Evolutionary conservation across 2,329 filamentous ascomycete species (phyloP).

Genomic region (Metarhizium guizhouense): DNA sequence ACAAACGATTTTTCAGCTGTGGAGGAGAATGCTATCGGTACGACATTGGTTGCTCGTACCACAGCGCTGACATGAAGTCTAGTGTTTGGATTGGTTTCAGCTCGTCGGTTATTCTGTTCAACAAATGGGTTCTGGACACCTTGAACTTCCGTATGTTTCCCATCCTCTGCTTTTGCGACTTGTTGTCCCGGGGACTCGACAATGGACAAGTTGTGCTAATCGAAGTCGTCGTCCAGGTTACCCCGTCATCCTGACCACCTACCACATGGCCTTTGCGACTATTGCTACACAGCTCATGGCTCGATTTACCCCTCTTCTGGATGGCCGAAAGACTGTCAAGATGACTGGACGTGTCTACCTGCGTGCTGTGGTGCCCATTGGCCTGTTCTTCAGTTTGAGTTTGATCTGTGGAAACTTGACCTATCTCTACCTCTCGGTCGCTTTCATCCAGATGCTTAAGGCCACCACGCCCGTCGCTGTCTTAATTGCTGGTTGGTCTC

Average conservation of each 20-base stretch:
- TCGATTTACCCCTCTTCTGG: slow-evolving; percentile 78
- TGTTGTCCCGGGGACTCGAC: not conserved
- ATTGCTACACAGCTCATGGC: slow-evolving; percentile 91
- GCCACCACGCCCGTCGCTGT: slow-evolving; percentile 93
- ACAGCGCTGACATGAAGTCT: not conserved
- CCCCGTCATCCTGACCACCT: slow-evolving; percentile 83
- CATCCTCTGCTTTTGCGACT: not conserved
- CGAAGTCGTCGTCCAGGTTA: slow-evolving; percentile 37
- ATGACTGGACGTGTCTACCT: slow-evolving; percentile 95
- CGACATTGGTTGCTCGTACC: not conserved
- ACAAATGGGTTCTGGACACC: slow-evolving; percentile 94
- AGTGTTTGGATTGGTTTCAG: slow-evolving; percentile 90
- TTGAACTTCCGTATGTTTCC: slow-evolving; percentile 56
- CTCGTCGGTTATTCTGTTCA: slow-evolving; percentile 94
- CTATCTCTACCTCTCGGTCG: slow-evolving; percentile 89
- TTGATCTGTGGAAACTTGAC: slow-evolving; percentile 95
- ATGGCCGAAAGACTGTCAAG: slow-evolving; percentile 91
- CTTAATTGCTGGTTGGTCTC: slow-evolving; percentile 77
- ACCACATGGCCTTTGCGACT: slow-evolving; percentile 89
- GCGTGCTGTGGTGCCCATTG: slow-evolving; percentile 88
- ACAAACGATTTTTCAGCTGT: not conserved
- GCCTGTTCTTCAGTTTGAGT: slow-evolving; percentile 89
- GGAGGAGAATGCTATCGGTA: not conserved
- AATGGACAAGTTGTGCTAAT: slow-evolving; percentile 1
- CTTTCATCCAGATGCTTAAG: slow-evolving; percentile 99